phyloP scores from a whole-genome alignment of 2,329 filamentous ascomycete genomes.

The Gnomoniopsis sp. region DNA sequence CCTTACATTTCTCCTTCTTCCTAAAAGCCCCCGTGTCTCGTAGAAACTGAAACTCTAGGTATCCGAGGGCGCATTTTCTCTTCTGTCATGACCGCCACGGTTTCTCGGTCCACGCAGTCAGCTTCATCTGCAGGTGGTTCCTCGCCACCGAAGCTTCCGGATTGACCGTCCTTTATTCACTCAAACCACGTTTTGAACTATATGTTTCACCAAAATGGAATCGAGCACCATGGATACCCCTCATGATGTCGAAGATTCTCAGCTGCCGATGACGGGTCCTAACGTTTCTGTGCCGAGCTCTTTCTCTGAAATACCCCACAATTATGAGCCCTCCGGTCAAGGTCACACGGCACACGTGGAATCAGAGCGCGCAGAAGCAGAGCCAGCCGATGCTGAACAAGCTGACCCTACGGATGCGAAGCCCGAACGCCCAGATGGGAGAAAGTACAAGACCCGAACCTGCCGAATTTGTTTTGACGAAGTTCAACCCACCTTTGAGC shows the following conservation, averaged over 20 bases:
- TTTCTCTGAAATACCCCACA: neutral
- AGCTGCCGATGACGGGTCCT: no score
- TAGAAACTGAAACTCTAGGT: neutral
- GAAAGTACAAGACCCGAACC: conserved; percentile 66
- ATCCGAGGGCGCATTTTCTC: neutral
- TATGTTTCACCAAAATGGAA: no score
- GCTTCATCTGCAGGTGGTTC: neutral
- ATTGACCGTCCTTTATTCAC: neutral
- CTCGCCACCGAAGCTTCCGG: neutral
- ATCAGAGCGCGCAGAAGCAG: conserved; percentile 17
- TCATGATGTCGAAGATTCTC: neutral
- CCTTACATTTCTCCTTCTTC: no score
- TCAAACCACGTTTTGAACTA: neutral
- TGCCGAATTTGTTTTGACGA: conserved; percentile 88
- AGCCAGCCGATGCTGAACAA: neutral
- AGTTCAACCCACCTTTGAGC: conserved; percentile 47
- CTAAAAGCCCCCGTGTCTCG: no score
- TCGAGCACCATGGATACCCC: neutral
- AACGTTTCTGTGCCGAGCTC: conserved; percentile 5
- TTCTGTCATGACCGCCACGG: neutral
- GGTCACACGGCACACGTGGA: conserved; percentile 6
- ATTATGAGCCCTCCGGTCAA: neutral
- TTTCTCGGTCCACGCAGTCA: no score
- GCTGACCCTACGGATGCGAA: conserved; percentile 19
- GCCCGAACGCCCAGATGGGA: conserved; percentile 23